Base-by-base conservation (phyloP, 2,329 filamentous ascomycete genomes). In the Myriosclerotinia scirpicola region DNA sequence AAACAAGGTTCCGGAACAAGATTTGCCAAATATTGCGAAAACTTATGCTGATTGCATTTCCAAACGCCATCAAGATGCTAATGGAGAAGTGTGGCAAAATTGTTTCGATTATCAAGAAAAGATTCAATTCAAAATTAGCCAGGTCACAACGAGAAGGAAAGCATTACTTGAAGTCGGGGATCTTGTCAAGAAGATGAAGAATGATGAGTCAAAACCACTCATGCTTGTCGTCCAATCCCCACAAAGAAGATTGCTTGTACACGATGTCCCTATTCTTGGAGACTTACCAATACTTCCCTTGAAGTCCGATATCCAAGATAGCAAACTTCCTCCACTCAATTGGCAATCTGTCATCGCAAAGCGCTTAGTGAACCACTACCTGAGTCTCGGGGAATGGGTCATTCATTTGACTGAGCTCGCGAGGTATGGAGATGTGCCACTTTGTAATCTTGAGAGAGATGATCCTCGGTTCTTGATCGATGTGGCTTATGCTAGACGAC, bases 401-500 rank as follows among this genome's bases (percentile, higher is more conserved):
- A 80, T 92, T 52, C 93, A 99, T 78, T 83, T 99, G 22, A 90
- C 92, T 36, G 89, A 93, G 56, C 85, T 99, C 65, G 91, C 95
- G 58, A 85, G 92, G 69, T 98, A 98, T 76, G 95, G 95, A 36
- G 92, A 98, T 76, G 87, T 99, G 5, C 95, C 95, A 1, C 83
- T 99, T 9, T 98, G 95, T 79, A 99, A 99, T 73, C 81, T 99
- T 42, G 95, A 98, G 77, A 89, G 89, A 54, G 95, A 98, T 71
- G 95, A 99, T 73, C 94, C 95, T 38, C 87, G 92, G 3, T 98
- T 95, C 80, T 81, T 99, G 65, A 99, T 99, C 72, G 95, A 99
- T 76, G 87, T 99, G 65, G 91, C 94, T 0, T 99, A 98, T 76
- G 95, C 95, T 0, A 85, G 96, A 66, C 86, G 93, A 22, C 81